A percentile compares a stretch with the other conserved stretches of the same genome.
Evolutionary conservation across 345 rosid genomes (phyloP).

Genomic region (Gossypium longicalyx): DNA sequence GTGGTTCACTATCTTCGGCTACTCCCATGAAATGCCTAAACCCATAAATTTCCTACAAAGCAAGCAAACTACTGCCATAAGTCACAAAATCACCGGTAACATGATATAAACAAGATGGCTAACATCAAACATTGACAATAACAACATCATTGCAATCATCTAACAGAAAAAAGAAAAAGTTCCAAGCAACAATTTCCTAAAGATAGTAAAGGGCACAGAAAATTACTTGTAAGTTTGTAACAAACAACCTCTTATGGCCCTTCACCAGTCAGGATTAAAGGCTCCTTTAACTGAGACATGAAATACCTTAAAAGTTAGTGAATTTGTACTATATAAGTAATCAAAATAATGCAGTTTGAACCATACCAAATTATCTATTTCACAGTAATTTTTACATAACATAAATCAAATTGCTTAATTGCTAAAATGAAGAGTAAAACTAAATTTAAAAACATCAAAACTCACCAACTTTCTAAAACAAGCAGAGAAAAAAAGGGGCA

Average conservation of each 20-base stretch:
- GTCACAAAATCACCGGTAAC: neutral
- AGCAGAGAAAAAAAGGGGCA: too few species aligned
- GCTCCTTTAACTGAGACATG: neutral
- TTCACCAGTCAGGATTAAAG: conserved; percentile 1
- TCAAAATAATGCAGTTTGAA: too few species aligned
- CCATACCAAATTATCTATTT: too few species aligned
- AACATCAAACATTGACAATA: neutral
- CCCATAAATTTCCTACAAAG: too few species aligned
- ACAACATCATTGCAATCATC: neutral
- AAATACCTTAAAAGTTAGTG: neutral
- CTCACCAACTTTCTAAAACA: too few species aligned
- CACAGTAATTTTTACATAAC: too few species aligned
- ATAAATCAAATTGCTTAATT: too few species aligned
- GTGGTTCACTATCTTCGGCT: too few species aligned
- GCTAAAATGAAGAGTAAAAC: too few species aligned
- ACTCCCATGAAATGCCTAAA: too few species aligned
- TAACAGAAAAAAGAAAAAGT: neutral
- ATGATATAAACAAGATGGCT: neutral
- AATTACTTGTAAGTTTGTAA: neutral
- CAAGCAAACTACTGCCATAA: neutral
- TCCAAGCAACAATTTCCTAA: neutral
- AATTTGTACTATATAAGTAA: neutral
- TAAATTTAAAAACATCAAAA: too few species aligned
- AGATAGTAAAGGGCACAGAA: neutral
- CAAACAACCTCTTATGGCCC: neutral